These are phyloP conservation scores for Cryphonectria radicalis DNA, from an alignment of 2,329 filamentous ascomycete species.

Conservation along the genomic window DNA sequence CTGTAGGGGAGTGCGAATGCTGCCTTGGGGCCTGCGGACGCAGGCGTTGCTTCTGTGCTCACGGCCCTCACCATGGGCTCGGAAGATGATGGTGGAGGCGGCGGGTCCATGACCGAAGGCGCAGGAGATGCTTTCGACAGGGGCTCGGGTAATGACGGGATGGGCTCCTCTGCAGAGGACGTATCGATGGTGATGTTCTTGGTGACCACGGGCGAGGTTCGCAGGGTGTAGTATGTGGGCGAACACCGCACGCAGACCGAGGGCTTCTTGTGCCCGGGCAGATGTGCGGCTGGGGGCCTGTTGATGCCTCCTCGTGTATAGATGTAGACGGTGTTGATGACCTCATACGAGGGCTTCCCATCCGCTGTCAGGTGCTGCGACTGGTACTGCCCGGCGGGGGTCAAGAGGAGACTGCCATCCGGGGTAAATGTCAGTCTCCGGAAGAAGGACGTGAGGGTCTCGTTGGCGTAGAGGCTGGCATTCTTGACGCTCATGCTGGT, in stretches of 20 bases:
- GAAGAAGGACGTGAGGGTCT: constrained; percentile 97
- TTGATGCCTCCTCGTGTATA: constrained; percentile 96
- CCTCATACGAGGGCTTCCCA: constrained; percentile 80
- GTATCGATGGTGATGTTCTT: constrained; percentile 96
- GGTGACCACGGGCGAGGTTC: constrained; percentile 69
- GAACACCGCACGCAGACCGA: constrained; percentile 96
- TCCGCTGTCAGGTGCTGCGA: constrained; percentile 69
- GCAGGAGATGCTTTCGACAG: constrained; percentile 64
- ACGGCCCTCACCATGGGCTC: constrained; percentile 57
- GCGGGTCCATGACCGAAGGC: constrained; percentile 79
- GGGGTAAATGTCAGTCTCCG: constrained; percentile 91
- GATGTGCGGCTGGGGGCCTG: constrained; percentile 91
- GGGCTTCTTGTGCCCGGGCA: constrained; percentile 97
- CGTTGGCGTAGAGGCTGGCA: constrained; percentile 90
- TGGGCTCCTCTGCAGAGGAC: constrained; percentile 81
- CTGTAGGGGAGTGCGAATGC: constrained; percentile 89
- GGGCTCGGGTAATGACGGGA: constrained; percentile 83
- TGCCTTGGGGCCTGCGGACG: constrained; percentile 63
- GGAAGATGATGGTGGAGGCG: constrained; percentile 56
- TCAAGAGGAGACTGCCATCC: constrained; percentile 91
- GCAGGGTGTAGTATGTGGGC: constrained; percentile 82
- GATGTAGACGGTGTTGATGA: constrained; percentile 97
- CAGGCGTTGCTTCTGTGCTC: constrained; percentile 52
- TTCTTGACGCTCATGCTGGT: constrained; percentile 70
- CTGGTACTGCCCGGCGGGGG: constrained; percentile 94